Conservation (phyloP, 1,284 basidiomycete species). For the Kwoniella shivajii region DNA sequence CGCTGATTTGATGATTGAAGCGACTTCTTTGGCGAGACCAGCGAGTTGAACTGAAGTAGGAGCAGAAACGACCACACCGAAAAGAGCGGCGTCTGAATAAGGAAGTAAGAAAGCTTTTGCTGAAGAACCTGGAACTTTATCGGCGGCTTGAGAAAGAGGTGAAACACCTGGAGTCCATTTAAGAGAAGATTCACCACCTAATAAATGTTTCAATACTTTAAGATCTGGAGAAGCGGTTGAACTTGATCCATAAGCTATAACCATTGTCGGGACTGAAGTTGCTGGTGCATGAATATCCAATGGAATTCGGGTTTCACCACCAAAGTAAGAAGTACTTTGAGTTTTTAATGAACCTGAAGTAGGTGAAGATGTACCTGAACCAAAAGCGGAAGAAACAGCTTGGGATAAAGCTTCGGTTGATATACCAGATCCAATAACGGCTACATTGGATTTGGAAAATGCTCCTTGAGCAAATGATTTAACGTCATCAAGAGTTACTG, state of each 20-base stretch:
- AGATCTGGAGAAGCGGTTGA: conserved; percentile 66
- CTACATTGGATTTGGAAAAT: conserved; percentile 76
- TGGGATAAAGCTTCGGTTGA: conserved; percentile 67
- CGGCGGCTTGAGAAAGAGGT: conserved; percentile 61
- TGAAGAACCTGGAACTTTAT: conserved; percentile 53
- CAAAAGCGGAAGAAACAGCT: conserved; percentile 72
- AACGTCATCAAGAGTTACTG: conserved; percentile 67
- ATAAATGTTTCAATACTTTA: conserved; percentile 72
- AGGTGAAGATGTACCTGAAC: conserved; percentile 42
- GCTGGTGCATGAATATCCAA: conserved; percentile 57
- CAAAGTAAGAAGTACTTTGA: conserved; percentile 64
- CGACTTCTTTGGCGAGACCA: conserved; percentile 64
- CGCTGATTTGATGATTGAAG: conserved; percentile 67
- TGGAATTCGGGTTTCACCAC: conserved; percentile 75
- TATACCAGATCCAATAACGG: conserved; percentile 83
- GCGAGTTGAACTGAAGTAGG: conserved; percentile 51
- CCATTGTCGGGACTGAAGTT: conserved; percentile 68
- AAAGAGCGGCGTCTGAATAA: conserved; percentile 86
- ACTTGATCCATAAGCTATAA: conserved; percentile 76
- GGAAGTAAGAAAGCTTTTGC: conserved; percentile 75
- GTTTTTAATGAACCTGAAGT: conserved; percentile 10
- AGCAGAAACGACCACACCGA: conserved; percentile 69
- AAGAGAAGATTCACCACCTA: conserved; percentile 70
- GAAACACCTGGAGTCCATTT: conserved; percentile 81
- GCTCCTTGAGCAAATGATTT: conserved; percentile 70